Evolutionary conservation across 192 early-diverging fungal genomes (phyloP).

Genomic region (Backusella westeae): DNA sequence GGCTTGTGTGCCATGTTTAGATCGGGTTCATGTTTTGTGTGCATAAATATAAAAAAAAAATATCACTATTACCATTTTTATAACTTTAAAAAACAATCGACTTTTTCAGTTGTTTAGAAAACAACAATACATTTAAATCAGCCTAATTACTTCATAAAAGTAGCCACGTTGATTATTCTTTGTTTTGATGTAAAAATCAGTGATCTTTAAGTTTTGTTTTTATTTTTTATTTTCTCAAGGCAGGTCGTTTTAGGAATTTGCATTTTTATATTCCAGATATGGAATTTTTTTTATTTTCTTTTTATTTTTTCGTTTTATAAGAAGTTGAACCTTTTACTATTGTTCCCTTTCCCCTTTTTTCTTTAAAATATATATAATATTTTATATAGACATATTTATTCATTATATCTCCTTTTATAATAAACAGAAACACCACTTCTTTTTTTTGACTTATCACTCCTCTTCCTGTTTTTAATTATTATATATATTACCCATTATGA

Average conservation of each 20-base stretch:
- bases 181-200: not conserved
- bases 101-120: not conserved
- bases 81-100: not conserved
- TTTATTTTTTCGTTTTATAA: constrained; percentile 1
- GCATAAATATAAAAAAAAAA: not conserved
- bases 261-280: not conserved
- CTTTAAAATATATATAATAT: not conserved
- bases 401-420: not conserved
- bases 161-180: not conserved
- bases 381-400: constrained; percentile 6
- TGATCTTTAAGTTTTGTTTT: not conserved
- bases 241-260: not conserved
- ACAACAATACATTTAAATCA: not conserved
- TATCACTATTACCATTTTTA: not conserved
- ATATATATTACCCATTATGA: not conserved
- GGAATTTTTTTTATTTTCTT: not conserved
- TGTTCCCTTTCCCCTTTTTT: not conserved
- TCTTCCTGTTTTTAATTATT: not conserved
- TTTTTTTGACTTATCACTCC: not conserved
- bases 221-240: not conserved
- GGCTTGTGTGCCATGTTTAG: not conserved
- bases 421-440: not conserved
- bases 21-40: not conserved
- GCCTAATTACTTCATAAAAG: not conserved
- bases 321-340: constrained; percentile 1